Evolutionary conservation across 1,284 basidiomycete genomes (phyloP).

Genomic region (Chondrostereum purpureum): DNA sequence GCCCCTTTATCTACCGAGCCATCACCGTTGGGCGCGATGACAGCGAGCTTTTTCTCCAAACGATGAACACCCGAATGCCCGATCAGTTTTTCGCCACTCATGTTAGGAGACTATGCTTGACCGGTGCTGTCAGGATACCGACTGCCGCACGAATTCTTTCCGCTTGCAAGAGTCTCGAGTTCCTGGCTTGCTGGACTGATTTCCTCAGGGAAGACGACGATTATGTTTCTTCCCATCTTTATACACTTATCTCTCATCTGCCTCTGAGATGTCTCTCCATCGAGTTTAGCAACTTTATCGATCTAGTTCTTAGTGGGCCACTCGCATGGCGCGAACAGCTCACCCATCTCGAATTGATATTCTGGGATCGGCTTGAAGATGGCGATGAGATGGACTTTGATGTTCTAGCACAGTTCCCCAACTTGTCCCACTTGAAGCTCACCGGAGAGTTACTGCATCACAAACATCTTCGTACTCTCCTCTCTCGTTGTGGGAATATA

Average conservation of each 20-base stretch:
- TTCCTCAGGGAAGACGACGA: conserved; percentile 18
- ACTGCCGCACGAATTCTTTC: conserved; percentile 24
- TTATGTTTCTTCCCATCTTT: conserved; percentile 15
- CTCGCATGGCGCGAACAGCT: conserved; percentile 11
- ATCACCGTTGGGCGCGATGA: conserved; percentile 26
- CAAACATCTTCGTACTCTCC: neutral
- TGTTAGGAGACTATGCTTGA: conserved; percentile 30
- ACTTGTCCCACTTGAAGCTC: conserved; percentile 25
- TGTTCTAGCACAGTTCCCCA: conserved; percentile 19
- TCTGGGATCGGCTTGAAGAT: conserved; percentile 7
- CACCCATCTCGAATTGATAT: conserved; percentile 19
- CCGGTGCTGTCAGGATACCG: conserved; percentile 20
- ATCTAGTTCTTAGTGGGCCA: conserved; percentile 19
- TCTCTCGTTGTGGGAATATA: neutral
- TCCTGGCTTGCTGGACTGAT: conserved; percentile 31
- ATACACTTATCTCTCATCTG: conserved; percentile 19
- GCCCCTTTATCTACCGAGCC: conserved; percentile 27
- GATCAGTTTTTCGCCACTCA: conserved; percentile 24
- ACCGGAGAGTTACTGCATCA: conserved; percentile 19
- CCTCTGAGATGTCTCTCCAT: conserved; percentile 27
- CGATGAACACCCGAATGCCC: conserved; percentile 22
- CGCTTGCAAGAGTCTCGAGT: conserved; percentile 25
- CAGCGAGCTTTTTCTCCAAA: conserved; percentile 25
- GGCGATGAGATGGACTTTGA: conserved; percentile 18
- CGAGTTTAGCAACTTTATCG: conserved; percentile 15